Evolutionary conservation across 164 flowering plant species (phyloP), one percentile per base, ranked within the genome.

Genomic region (Tetracentron sinense): DNA sequence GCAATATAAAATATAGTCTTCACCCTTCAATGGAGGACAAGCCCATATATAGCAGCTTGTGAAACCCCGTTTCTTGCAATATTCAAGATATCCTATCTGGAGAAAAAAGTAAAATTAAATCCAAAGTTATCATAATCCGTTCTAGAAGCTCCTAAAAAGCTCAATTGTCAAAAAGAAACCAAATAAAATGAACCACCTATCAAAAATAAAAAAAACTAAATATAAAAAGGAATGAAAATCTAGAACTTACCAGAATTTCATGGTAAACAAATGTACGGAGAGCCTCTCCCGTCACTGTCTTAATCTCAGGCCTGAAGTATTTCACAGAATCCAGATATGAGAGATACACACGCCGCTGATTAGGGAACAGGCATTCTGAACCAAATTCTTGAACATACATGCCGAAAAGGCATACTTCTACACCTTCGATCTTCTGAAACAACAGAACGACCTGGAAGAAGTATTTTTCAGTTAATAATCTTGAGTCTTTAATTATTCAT

Each of bases 311-410:
- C 42, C 57, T 62, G 58, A 69, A 63, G 57, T 69, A 62, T 38
- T 56, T 62, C 4, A 62, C 62, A 46, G 72, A 69, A 35, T 69
- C 72, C 19, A 69, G 42, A 28, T 56, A 72, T 10, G 71, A 66
- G 20, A 72, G 42, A 51, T 67, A 72, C 17, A 67, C 67, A 56
- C 66, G 52, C 6, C 71, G 61, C 22, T 66, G 67, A 58, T 72
- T 72, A 22, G 75, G 75, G 14, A 31, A 26, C 7, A 14, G 10
- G 29, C 75, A 66, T 42, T 66, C 67, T 28, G 75, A 61, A 19
- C 75, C 71, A 58, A 61, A 72, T 51, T 72, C 75, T 46, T 72
- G 75, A 60, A 72, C 71, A 30, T 38, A 62, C 75, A 72, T 72
- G 30, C 58, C 70, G 38, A 72, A 72, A 10, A 72, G 58, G 52